Conservation (phyloP, 169 alveolate species). For the Amoebophrya sp. region DNA sequence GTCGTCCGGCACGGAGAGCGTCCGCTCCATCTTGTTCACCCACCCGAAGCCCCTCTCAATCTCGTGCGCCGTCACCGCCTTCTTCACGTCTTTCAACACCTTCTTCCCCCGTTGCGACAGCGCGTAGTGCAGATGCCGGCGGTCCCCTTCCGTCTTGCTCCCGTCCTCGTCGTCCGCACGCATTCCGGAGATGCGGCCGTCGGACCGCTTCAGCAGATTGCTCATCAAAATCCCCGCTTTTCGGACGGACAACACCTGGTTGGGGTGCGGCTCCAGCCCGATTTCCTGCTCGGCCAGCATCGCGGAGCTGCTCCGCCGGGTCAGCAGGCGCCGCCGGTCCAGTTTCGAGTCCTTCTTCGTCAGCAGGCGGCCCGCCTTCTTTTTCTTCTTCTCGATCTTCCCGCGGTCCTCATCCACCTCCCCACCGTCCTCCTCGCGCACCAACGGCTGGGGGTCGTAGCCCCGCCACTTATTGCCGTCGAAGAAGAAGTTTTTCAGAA, state of each 20-base stretch:
- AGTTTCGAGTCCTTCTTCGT: not conserved
- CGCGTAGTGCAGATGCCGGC: not conserved
- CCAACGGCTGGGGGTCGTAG: not conserved
- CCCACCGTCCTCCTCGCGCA: not conserved
- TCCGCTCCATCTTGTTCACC: not conserved
- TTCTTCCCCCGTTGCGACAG: not conserved
- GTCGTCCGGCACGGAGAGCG: not conserved
- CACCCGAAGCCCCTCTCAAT: not conserved
- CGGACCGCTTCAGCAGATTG: not conserved
- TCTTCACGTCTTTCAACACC: not conserved
- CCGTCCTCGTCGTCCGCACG: not conserved
- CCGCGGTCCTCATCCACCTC: not conserved
- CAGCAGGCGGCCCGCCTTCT: not conserved
- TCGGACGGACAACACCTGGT: not conserved
- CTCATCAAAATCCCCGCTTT: not conserved
- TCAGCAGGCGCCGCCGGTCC: not conserved
- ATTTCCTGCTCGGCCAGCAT: not conserved
- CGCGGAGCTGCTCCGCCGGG: not conserved
- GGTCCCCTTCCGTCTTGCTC: not conserved
- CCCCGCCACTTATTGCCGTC: not conserved
- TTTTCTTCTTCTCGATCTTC: not conserved
- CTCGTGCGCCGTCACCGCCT: not conserved
- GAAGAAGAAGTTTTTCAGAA: constrained; percentile 3
- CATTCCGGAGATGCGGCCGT: not conserved
- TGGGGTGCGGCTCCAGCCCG: not conserved